These are phyloP conservation scores for Prototheca stagnorum DNA, from an alignment of 163 green algal genomes.

Conservation along the genomic window DNA sequence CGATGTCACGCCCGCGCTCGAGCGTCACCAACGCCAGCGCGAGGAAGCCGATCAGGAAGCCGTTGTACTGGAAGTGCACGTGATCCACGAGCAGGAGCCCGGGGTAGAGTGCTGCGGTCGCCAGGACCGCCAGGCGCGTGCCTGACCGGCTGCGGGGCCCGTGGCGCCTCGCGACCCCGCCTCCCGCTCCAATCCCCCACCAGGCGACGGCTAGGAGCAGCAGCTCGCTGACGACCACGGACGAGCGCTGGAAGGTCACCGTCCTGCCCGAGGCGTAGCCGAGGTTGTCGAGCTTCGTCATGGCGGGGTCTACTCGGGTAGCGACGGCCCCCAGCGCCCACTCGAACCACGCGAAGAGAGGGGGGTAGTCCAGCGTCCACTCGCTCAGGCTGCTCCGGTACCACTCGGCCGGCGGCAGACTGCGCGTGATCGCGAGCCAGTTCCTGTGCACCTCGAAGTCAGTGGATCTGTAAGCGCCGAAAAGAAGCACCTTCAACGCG, in stretches of 20 bases:
- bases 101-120: slow-evolving; percentile 20
- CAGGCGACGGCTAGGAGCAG: slow-evolving; percentile 32
- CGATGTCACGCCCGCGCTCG: slow-evolving; percentile 24
- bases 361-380: slow-evolving; percentile 96
- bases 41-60: slow-evolving; percentile 74
- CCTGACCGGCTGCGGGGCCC: neutral
- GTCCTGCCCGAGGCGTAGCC: slow-evolving; percentile 39
- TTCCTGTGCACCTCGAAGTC: slow-evolving; percentile 97
- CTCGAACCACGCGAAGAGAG: slow-evolving; percentile 93
- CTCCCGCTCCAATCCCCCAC: slow-evolving; percentile 1
- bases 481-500: slow-evolving; percentile 66
- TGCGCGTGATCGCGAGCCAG: slow-evolving; percentile 85
- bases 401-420: slow-evolving; percentile 54
- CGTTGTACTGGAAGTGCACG: slow-evolving; percentile 99
- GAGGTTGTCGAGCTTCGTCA: slow-evolving; percentile 35
- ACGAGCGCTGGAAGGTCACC: slow-evolving; percentile 58
- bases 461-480: slow-evolving; percentile 77
- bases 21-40: slow-evolving; percentile 48
- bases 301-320: slow-evolving; percentile 45
- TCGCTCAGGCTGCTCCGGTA: slow-evolving; percentile 17
- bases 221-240: slow-evolving; percentile 46
- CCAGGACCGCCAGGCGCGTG: slow-evolving; percentile 1
- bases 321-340: slow-evolving; percentile 49
- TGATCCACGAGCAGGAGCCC: slow-evolving; percentile 90
- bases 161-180: neutral